phyloP scores from a whole-genome alignment of 495 filamentous ascomycete species.

The Lasiosphaeria ovina region DNA sequence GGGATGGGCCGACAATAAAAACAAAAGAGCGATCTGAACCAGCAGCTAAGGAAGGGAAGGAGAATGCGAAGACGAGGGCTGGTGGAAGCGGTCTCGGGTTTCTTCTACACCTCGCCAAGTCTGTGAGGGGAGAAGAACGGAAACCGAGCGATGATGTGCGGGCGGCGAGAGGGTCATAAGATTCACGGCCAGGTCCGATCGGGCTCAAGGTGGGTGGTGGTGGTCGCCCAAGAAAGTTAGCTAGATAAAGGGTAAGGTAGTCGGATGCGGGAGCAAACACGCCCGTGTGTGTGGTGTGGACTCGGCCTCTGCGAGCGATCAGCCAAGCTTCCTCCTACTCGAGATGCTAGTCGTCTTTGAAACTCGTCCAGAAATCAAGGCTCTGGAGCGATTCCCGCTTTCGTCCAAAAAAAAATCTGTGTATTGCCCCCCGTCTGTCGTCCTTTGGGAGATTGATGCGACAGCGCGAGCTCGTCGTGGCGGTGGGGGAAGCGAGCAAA shows the following conservation, averaged over 20 bases:
- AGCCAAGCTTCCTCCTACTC: too few relatives aligned
- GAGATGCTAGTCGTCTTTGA: conserved; percentile 32
- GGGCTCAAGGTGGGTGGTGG: conserved; percentile 21
- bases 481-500: background rate
- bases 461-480: conserved; percentile 1
- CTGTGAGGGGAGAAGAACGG: conserved; percentile 20
- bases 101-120: conserved; percentile 32
- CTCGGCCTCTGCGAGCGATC: too few relatives aligned
- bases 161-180: conserved; percentile 50
- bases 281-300: conserved; percentile 11
- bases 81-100: conserved; percentile 27
- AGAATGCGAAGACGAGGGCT: conserved; percentile 38
- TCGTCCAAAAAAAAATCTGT: too few relatives aligned
- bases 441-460: background rate
- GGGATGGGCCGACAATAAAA: too few relatives aligned
- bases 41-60: conserved; percentile 48
- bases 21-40: conserved; percentile 58
- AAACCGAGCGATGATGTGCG: conserved; percentile 27
- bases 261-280: conserved; percentile 14
- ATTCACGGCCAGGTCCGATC: conserved; percentile 10
- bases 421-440: too few relatives aligned
- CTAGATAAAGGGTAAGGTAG: background rate
- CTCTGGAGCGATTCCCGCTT: too few relatives aligned
- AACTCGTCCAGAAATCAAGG: too few relatives aligned
- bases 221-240: conserved; percentile 8